Conservation (phyloP, 2,329 filamentous ascomycete genomes). For the Epichloe elymi region DNA sequence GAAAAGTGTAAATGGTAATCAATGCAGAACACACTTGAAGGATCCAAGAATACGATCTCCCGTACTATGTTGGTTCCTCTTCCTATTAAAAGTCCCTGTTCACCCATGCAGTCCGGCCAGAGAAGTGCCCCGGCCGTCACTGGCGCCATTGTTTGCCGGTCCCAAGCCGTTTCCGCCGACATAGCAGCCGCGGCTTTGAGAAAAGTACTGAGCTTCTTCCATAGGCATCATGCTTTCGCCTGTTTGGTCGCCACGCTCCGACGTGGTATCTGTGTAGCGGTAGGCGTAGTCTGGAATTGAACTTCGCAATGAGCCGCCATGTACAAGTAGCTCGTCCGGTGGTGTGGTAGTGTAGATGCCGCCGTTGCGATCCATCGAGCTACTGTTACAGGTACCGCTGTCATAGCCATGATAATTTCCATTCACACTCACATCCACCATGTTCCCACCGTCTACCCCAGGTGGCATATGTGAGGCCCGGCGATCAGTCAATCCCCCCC, state of each 20-base stretch:
- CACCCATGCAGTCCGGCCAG: slow-evolving; percentile 1
- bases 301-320: slow-evolving; percentile 9
- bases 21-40: slow-evolving; percentile 4
- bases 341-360: slow-evolving; percentile 9
- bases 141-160: neutral
- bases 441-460: neutral
- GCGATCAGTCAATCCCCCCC: neutral
- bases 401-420: slow-evolving; percentile 3
- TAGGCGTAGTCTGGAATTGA: slow-evolving; percentile 15
- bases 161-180: neutral
- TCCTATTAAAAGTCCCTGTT: neutral
- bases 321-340: slow-evolving; percentile 7
- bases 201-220: slow-evolving; percentile 3
- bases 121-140: neutral
- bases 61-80: neutral
- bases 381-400: neutral
- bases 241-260: neutral
- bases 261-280: slow-evolving; percentile 16
- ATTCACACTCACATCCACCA: neutral
- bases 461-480: neutral
- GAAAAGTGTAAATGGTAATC: neutral
- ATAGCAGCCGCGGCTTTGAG: slow-evolving; percentile 1
- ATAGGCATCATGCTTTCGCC: neutral
- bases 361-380: neutral
- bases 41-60: neutral